phyloP scores from a whole-genome alignment of 2,329 filamentous ascomycete genomes.

The Arthrobotrys entomopaga region DNA sequence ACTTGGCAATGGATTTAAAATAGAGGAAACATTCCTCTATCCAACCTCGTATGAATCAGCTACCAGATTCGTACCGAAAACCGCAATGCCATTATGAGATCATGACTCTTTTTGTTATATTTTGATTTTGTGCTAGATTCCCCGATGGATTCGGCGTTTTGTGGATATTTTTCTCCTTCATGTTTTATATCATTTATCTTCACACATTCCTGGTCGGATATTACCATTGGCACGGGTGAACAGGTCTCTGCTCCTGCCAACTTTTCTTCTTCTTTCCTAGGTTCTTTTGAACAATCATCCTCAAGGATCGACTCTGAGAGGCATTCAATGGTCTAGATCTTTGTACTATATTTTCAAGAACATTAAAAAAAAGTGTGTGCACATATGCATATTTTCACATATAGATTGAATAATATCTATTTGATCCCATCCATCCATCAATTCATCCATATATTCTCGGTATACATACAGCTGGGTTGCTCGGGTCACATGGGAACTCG shows the following conservation, averaged over 20 bases:
- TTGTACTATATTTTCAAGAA: slow-evolving; percentile 27
- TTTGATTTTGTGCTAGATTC: slow-evolving; percentile 37
- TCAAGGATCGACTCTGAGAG: too few species aligned
- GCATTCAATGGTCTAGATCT: not conserved
- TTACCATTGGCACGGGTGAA: not conserved
- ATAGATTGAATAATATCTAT: not conserved
- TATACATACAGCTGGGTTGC: too few species aligned
- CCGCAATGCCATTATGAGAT: slow-evolving; percentile 46
- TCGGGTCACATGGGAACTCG: too few species aligned
- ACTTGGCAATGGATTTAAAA: slow-evolving; percentile 39
- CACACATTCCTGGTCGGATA: not conserved
- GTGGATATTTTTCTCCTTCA: slow-evolving; percentile 28
- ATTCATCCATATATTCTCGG: not conserved
- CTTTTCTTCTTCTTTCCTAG: too few species aligned
- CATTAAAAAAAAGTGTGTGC: slow-evolving; percentile 15
- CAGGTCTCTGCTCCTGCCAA: not conserved
- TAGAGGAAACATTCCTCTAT: too few species aligned
- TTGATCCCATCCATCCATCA: not conserved
- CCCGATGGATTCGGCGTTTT: slow-evolving; percentile 55
- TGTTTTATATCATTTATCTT: slow-evolving; percentile 30
- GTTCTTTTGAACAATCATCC: not conserved
- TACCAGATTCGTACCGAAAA: slow-evolving; percentile 19
- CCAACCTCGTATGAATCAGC: slow-evolving; percentile 21
- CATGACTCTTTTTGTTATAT: slow-evolving; percentile 29
- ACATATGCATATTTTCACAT: slow-evolving; percentile 9